Conservation (phyloP, 257 asterid genomes). For the Solanum bukasovii region DNA sequence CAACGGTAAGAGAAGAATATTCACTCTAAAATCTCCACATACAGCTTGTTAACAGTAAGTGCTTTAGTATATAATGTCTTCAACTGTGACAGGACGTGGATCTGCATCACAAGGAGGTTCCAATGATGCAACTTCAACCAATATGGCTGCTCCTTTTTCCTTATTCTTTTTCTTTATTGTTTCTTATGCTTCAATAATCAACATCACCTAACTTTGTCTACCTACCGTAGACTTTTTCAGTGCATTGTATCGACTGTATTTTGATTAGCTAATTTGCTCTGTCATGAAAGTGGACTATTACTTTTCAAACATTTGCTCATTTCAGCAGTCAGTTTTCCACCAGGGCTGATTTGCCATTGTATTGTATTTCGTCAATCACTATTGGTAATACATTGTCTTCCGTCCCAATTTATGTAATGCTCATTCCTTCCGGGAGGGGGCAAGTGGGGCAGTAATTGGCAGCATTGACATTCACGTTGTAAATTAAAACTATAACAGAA, state of each 20-base stretch:
- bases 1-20: conserved; percentile 25
- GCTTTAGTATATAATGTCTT: background rate
- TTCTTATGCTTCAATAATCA: conserved; percentile 13
- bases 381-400: background rate
- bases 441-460: background rate
- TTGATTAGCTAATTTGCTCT: background rate
- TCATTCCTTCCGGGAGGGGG: no score
- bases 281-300: background rate
- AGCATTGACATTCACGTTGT: background rate
- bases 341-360: background rate
- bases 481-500: background rate
- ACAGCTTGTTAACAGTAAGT: background rate
- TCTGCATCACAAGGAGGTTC: conserved; percentile 18
- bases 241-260: background rate
- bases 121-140: conserved; percentile 19
- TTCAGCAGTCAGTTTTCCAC: background rate
- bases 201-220: background rate
- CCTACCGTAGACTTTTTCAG: background rate
- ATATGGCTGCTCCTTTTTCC: conserved; percentile 14
- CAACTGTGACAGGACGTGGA: conserved; percentile 18
- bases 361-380: background rate
- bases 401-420: background rate
- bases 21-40: background rate
- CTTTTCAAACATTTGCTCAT: background rate
- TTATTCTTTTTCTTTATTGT: conserved; percentile 13